Base-by-base conservation (phyloP, 2,329 filamentous ascomycete genomes). In the Colletotrichum lentis region DNA sequence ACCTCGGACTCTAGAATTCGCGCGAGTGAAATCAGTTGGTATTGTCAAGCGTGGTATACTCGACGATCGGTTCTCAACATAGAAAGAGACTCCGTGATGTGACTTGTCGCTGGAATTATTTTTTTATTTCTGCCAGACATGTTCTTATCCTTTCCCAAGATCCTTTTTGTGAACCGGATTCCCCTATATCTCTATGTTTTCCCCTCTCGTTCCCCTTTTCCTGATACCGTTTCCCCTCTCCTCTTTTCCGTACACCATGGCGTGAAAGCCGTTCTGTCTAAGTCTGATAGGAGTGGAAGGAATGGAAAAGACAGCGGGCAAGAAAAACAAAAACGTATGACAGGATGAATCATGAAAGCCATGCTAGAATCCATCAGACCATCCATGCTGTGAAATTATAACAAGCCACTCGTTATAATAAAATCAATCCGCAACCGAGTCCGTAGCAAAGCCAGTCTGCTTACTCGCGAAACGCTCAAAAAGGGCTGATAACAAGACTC, bases 381-480 rank as follows among this genome's bases (percentile, higher is more conserved):
- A 10, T 35, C 12, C 20, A 47, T 22, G 20, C 43, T 22, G 37
- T 58, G 12, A 27, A 46, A 8, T 3, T 8, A 5, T 37, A 18
- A 37, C 8, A 22, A 37, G 27, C 24, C 18, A 35, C 31, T 35
- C 31, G 8, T 35, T 35, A 3, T 7, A 16, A 16, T 20, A 31
- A 14, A 27, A 46, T 20, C 11, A 14, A 20, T 2, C 31, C 27
- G 7, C 41, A n/a, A 46, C 18, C n/a, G 22, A 46, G 31, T 20
- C 27, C 5, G 31, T 53, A 16, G n/a, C 55, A 31, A 44, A 37
- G 27, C 49, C 47, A 53, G 53, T 27, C 39, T 57, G 54, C 31
- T 55, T 39, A 62, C n/a, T 43, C 46, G 27, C 24, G 8, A 65
- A 55, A 54, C 41, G 31, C 39, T 54, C 10, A 22, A 43, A 44